phyloP scores from a whole-genome alignment of 2,329 filamentous ascomycete species.

The Colletotrichum musicola region DNA sequence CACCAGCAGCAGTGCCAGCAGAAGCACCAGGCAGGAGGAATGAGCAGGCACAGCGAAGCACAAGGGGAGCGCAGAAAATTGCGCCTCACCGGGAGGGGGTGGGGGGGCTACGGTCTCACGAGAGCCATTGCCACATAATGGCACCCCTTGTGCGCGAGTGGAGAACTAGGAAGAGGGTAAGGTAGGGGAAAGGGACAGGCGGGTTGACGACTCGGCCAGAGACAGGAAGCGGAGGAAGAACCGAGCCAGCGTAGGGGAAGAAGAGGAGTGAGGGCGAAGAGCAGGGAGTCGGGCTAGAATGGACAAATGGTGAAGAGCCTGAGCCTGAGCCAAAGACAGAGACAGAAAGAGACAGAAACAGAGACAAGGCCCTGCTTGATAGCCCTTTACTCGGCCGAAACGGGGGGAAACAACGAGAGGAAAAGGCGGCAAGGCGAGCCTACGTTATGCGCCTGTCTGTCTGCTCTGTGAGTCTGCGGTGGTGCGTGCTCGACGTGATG shows the following conservation, averaged over 20 bases:
- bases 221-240: conserved; percentile 33
- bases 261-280: conserved; percentile 33
- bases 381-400: conserved; percentile 35
- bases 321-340: conserved; percentile 28
- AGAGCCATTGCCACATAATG: conserved; percentile 48
- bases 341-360: conserved; percentile 10
- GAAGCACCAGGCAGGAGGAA: conserved; percentile 34
- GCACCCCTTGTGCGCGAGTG: conserved; percentile 40
- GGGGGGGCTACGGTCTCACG: conserved; percentile 46
- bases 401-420: conserved; percentile 33
- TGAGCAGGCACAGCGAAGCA: conserved; percentile 41
- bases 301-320: conserved; percentile 28
- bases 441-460: conserved; percentile 8
- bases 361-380: conserved; percentile 36
- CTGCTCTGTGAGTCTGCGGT: conserved; percentile 6
- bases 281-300: conserved; percentile 39
- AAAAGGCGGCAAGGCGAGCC: conserved; percentile 34
- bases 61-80: conserved; percentile 41
- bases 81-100: conserved; percentile 42
- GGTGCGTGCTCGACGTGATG: conserved; percentile 17
- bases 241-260: conserved; percentile 25
- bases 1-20: conserved; percentile 9
- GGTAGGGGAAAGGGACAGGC: conserved; percentile 37
- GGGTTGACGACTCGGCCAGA: conserved; percentile 37
- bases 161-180: conserved; percentile 37